phyloP scores from a whole-genome alignment of 306 rosid species.

The Heteromeles arbutifolia region DNA sequence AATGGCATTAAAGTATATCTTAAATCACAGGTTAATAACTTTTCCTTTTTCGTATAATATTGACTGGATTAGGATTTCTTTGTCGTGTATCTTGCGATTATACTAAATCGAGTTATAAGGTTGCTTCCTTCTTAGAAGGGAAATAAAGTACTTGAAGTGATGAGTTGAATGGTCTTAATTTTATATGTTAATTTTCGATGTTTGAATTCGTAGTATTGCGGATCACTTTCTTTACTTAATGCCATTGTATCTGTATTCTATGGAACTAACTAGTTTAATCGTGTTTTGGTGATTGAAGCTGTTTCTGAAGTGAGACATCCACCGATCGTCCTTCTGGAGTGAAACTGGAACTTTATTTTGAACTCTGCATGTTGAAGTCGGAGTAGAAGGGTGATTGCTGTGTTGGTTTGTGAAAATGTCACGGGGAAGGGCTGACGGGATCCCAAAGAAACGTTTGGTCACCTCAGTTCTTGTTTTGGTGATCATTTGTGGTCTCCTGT shows the following conservation, averaged over 20 bases:
- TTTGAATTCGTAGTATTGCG: constrained; percentile 8
- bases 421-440: constrained; percentile 87
- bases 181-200: not conserved
- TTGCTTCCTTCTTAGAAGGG: not conserved
- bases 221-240: not conserved
- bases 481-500: constrained; percentile 60
- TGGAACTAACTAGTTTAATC: constrained; percentile 11
- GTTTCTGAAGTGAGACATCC: not conserved
- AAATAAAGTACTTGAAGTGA: not conserved
- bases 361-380: constrained; percentile 13
- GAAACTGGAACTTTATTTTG: not conserved
- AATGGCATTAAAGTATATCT: not conserved
- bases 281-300: not conserved
- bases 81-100: not conserved
- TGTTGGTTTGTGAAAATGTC: constrained; percentile 40
- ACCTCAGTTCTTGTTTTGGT: constrained; percentile 47
- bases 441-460: constrained; percentile 65
- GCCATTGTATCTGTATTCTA: not conserved
- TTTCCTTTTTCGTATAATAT: not conserved
- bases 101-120: not conserved
- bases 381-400: constrained; percentile 11
- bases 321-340: constrained; percentile 1
- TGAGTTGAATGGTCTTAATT: not conserved
- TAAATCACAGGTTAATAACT: not conserved
- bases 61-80: not conserved